These are phyloP conservation scores for Hypseocharis bilobata DNA, from an alignment of 441 rosid species.

Conservation along the genomic window DNA sequence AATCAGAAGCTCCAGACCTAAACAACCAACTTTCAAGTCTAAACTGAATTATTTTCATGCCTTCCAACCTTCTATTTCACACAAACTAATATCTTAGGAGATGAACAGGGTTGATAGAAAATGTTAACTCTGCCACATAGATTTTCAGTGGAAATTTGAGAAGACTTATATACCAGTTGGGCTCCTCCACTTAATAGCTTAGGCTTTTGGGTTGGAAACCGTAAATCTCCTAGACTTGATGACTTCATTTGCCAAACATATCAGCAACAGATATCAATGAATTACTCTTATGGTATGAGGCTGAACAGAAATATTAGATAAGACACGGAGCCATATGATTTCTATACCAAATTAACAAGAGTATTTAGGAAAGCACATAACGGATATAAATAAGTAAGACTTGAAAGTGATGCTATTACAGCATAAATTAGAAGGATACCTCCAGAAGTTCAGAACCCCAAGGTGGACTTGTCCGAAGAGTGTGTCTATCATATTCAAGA, in stretches of 20 bases:
- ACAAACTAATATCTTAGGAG: not conserved
- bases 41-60: not conserved
- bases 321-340: not conserved
- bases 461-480: conserved; percentile 90
- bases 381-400: conserved; percentile 5
- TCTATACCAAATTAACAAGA: conserved; percentile 1
- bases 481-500: conserved; percentile 96
- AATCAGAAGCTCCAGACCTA: not conserved
- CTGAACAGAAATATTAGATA: conserved; percentile 5
- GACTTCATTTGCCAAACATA: not conserved
- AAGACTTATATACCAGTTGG: too few relatives aligned
- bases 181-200: too few relatives aligned
- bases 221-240: not conserved
- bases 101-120: not conserved
- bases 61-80: conserved; percentile 1
- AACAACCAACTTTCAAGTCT: not conserved
- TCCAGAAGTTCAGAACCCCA: conserved; percentile 99
- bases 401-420: conserved; percentile 4
- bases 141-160: too few relatives aligned
- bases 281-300: not conserved
- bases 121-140: too few relatives aligned
- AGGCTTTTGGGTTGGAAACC: too few relatives aligned
- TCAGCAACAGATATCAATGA: not conserved
- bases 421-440: conserved; percentile 37
- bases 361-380: not conserved